A percentile compares a stretch with the other conserved stretches of the same genome.
These are phyloP conservation scores for Xylaria sp. DNA, from an alignment of 2,329 filamentous ascomycete genomes.

Conservation along the genomic window DNA sequence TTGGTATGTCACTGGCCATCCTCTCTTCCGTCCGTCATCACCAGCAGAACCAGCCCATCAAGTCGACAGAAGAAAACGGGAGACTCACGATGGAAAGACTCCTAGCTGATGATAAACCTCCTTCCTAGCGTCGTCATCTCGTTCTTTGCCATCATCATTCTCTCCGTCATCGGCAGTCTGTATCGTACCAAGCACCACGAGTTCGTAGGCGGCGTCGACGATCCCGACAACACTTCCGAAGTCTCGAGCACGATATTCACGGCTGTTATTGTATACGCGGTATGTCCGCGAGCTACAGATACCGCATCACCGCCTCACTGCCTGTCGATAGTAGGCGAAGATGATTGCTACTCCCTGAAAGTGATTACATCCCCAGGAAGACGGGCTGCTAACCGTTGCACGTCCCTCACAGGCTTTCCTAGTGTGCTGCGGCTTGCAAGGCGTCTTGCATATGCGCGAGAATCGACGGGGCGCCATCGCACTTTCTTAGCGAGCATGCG, in stretches of 20 bases:
- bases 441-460: constrained; percentile 84
- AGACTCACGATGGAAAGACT: not conserved
- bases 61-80: constrained; percentile 2
- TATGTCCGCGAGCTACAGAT: constrained; percentile 56
- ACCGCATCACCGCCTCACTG: not conserved
- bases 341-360: not conserved
- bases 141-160: constrained; percentile 72
- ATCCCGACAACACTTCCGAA: constrained; percentile 77
- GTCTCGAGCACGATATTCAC: constrained; percentile 88
- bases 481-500: constrained; percentile 57
- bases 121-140: constrained; percentile 75
- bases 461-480: constrained; percentile 86
- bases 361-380: not conserved
- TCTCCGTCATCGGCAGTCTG: constrained; percentile 73
- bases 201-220: constrained; percentile 79
- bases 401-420: constrained; percentile 75
- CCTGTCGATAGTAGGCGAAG: not conserved
- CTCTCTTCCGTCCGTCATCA: constrained; percentile 19
- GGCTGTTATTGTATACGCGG: constrained; percentile 87
- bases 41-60: constrained; percentile 20
- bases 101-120: constrained; percentile 41
- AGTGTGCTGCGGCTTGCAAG: constrained; percentile 90
- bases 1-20: constrained; percentile 70
- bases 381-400: constrained; percentile 5
- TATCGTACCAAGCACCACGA: constrained; percentile 85